phyloP scores from a whole-genome alignment of 495 filamentous ascomycete genomes.

The Opeltia flavorubescens region DNA sequence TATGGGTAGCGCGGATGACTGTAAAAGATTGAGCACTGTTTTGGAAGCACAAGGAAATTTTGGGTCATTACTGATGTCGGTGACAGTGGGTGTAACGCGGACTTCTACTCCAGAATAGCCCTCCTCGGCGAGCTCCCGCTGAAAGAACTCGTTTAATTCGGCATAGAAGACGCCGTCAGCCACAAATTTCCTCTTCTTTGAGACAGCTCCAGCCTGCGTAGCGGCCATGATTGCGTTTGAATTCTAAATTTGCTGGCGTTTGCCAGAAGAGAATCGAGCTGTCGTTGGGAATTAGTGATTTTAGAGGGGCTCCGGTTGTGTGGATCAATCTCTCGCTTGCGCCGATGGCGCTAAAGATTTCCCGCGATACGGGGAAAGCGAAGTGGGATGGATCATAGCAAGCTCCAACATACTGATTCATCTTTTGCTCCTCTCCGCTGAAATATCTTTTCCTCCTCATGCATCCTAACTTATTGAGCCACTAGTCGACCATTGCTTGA shows the following conservation, averaged over 20 bases:
- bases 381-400: too few species aligned
- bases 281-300: conserved; percentile 11
- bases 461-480: too few species aligned
- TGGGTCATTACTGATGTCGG: conserved; percentile 73
- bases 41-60: neutral
- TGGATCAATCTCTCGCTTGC: conserved; percentile 10
- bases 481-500: too few species aligned
- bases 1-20: conserved; percentile 99
- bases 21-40: neutral
- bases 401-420: too few species aligned
- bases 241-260: neutral
- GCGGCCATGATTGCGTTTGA: conserved; percentile 42
- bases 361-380: neutral
- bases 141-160: conserved; percentile 99
- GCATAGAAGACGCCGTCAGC: conserved; percentile 99
- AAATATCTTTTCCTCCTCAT: too few species aligned
- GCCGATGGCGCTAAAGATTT: neutral
- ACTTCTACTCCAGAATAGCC: conserved; percentile 99
- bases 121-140: conserved; percentile 98
- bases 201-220: conserved; percentile 56
- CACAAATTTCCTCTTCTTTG: conserved; percentile 99
- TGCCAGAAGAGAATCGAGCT: conserved; percentile 1
- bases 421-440: too few species aligned
- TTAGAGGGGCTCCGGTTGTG: conserved; percentile 10
- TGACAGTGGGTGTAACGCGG: conserved; percentile 98